These are phyloP conservation scores for Boletus speciosus DNA, from an alignment of 768 basidiomycete genomes.

Conservation along the genomic window DNA sequence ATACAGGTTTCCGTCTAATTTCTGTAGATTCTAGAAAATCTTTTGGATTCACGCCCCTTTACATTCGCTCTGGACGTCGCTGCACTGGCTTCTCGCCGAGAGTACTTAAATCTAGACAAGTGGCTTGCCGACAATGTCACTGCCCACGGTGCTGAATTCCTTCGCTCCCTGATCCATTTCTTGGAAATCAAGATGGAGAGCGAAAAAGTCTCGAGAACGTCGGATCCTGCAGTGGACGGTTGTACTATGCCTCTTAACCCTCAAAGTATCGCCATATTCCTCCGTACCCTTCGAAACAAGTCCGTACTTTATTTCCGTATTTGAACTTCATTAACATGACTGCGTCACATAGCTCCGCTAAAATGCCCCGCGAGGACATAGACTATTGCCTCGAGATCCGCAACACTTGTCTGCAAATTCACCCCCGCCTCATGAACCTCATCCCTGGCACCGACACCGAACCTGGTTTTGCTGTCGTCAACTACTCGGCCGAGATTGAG, in stretches of 20 bases:
- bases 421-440: conserved; percentile 94
- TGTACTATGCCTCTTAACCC: conserved; percentile 87
- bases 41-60: conserved; percentile 86
- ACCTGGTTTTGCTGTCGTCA: conserved; percentile 87
- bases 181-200: conserved; percentile 90
- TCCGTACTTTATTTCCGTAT: conserved; percentile 35
- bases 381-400: conserved; percentile 89
- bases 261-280: conserved; percentile 86
- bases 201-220: conserved; percentile 71
- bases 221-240: conserved; percentile 74
- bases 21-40: conserved; percentile 79
- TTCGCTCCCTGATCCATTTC: conserved; percentile 84
- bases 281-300: conserved; percentile 85
- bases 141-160: conserved; percentile 79
- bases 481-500: conserved; percentile 85
- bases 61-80: conserved; percentile 92
- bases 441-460: conserved; percentile 83
- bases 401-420: conserved; percentile 88
- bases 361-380: conserved; percentile 75
- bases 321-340: conserved; percentile 1
- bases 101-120: conserved; percentile 94
- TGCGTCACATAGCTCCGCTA: conserved; percentile 50
- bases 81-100: conserved; percentile 85
- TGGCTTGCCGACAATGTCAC: conserved; percentile 91
- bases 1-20: conserved; percentile 2